A percentile compares a stretch with the other conserved stretches of the same genome.
These are phyloP conservation scores for Xylaria venustula DNA, from an alignment of 495 filamentous ascomycete species.

Conservation along the genomic window DNA sequence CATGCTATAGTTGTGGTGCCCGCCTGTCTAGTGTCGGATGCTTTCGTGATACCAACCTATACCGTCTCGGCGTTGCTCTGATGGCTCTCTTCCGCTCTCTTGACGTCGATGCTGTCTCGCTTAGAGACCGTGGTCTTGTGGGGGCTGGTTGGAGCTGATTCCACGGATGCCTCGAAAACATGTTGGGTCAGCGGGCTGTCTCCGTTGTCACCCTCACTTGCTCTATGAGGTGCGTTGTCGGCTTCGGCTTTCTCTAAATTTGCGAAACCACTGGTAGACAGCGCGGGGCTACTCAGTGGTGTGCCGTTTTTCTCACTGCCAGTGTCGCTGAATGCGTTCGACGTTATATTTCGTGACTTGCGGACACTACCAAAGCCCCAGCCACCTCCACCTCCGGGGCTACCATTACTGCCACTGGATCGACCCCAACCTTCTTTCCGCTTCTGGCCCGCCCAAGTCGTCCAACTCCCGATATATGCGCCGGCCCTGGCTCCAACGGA, in stretches of 20 bases:
- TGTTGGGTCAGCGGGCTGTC: constrained; percentile 30
- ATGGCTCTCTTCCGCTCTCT: not conserved
- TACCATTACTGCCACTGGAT: constrained; percentile 23
- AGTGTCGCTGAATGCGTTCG: constrained; percentile 19
- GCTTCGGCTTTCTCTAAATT: constrained; percentile 27
- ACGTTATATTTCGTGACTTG: constrained; percentile 15
- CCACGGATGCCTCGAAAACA: constrained; percentile 41
- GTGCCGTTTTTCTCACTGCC: constrained; percentile 34
- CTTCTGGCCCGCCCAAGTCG: constrained; percentile 91
- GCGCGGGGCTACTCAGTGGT: constrained; percentile 27
- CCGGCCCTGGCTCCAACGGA: constrained; percentile 72
- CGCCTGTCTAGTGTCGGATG: not conserved
- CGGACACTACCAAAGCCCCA: constrained; percentile 38
- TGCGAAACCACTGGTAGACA: constrained; percentile 22
- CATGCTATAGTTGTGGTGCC: no score
- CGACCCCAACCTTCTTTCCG: constrained; percentile 61
- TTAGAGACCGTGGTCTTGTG: not conserved
- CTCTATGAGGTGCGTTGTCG: constrained; percentile 17
- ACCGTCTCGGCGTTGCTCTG: not conserved
- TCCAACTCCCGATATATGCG: constrained; percentile 91
- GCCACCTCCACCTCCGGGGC: constrained; percentile 25
- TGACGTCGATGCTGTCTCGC: not conserved
- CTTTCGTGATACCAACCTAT: not conserved
- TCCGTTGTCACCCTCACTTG: constrained; percentile 22
- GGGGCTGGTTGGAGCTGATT: no score